A percentile compares a stretch with the other conserved stretches of the same genome.
Conservation (phyloP, 2,329 filamentous ascomycete genomes). For the Alternaria rosae region DNA sequence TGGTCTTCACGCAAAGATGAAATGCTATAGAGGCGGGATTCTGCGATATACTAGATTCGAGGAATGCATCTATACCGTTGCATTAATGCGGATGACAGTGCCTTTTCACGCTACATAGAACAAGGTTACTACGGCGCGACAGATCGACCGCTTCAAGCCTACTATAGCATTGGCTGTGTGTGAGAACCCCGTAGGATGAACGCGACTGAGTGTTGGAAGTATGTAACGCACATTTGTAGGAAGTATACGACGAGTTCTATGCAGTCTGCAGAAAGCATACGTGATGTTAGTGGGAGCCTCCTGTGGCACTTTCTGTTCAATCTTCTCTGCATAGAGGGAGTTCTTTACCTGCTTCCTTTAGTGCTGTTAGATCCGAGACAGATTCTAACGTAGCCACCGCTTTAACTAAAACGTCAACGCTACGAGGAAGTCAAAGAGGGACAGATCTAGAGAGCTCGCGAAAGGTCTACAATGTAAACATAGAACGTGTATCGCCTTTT, state of each 20-base stretch:
- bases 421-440: too few species aligned
- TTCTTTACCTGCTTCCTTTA: too few species aligned
- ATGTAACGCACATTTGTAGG: not conserved
- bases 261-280: too few species aligned
- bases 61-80: not conserved
- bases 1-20: not conserved
- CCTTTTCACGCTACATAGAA: not conserved
- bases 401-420: too few species aligned
- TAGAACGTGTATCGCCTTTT: too few species aligned
- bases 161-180: not conserved
- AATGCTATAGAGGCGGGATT: not conserved
- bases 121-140: not conserved
- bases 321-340: not conserved
- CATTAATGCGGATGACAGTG: not conserved
- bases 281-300: too few species aligned
- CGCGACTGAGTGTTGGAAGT: not conserved
- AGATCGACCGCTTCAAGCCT: fast-evolving
- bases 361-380: too few species aligned
- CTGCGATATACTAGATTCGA: not conserved
- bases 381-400: too few species aligned
- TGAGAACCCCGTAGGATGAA: not conserved
- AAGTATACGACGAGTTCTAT: too few species aligned
- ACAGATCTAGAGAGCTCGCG: too few species aligned
- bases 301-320: not conserved
- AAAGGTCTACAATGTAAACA: too few species aligned